Base-by-base conservation (phyloP, 2,329 filamentous ascomycete species). In the Fusarium sp. region DNA sequence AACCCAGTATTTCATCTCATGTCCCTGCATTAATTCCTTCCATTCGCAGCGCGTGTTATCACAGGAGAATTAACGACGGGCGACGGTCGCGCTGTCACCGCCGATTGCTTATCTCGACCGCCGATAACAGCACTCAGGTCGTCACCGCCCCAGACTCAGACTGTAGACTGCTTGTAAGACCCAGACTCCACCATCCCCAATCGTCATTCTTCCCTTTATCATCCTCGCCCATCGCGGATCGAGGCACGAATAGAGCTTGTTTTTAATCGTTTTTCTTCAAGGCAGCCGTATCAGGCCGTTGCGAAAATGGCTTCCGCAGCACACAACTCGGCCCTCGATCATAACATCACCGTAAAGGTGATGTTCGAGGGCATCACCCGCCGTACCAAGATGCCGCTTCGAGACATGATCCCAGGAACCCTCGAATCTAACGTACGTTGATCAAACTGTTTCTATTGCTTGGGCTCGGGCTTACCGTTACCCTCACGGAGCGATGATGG, bases 331-430 rank as follows among this genome's bases (percentile, higher is more conserved):
- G 68, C 67, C 43, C 73, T 74, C 34, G 79, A 81, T 54, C 69
- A 75, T 71, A 69, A 76, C 68, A 92, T 98, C 81, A 93, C 92
- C 72, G 85, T 98, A 83, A 98, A 98, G 85, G 87, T 97, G 77
- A 88, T 89, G 76, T 89, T 92, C 77, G 89, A 94, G 77, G 93
- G 93, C 63, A 84, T 82, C 76, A 92, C 90, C 76, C 90, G 92
- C 76, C 92, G 94, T 75, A 92, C 97, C 84, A 98, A 97, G 87
- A 87, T 98, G 71, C 92, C 93, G 59, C 87, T 98, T 77, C 90
- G 90, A 78, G 95, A 98, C 73, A 90, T 98, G 59, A 89, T 89
- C 68, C 89, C 92, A 51, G 85, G 84, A 69, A 86, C 89, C 48
- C 88, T 99, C 41, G 93, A 94, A 74, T 85, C 89, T 76, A 97